Base-by-base conservation (phyloP, 805 yeast genomes). In the Yamadazyma olivae region DNA sequence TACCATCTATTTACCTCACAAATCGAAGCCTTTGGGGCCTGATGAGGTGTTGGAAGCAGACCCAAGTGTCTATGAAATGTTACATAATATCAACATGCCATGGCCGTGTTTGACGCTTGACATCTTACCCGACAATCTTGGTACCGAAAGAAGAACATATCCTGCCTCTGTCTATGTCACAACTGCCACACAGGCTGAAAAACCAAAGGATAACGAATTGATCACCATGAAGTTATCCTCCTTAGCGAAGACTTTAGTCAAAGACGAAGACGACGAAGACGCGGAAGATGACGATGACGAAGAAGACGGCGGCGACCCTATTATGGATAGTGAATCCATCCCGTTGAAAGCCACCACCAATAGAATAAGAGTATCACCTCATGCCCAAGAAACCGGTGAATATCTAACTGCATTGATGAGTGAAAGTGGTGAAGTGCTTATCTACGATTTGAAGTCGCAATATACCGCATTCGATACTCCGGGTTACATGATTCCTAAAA, bases 91-190 rank as follows among this genome's bases (percentile, higher is more conserved):
- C 41, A 86, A 86, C 59, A 67, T 91, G 61, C 95, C 95, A 51
- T 93, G 98, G 98, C 98, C 99, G 9, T 89, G 97, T 64, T 66
- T 93, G 56, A 88, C 97, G 3, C 70, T 93, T 41, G 98, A 91
- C 54, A 67, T 93, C 15, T 64, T 93, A 35, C 95, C 96, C 5
- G 99, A 93, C 57, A 68, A 70, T 35, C 69, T 86, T 41, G 99
- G 99, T 8, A 69, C 75, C 33, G 97, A 89, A 60, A 82, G 99
- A 67, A 77, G 95, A 64, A 74, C 75, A 29, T 93, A 79, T 53
- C 99, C 99, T 3, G 95, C 95, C 27, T 74, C 93, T 2, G 68
- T 89, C 52, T 85, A 86, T 54, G 60, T 90, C 39, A 79, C 95
- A 9, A 85, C 97, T 2, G 98, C 96, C 4, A 88, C 98, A 0